phyloP scores from a whole-genome alignment of 805 yeast species.

The Nakazawaea ambrosiae region DNA sequence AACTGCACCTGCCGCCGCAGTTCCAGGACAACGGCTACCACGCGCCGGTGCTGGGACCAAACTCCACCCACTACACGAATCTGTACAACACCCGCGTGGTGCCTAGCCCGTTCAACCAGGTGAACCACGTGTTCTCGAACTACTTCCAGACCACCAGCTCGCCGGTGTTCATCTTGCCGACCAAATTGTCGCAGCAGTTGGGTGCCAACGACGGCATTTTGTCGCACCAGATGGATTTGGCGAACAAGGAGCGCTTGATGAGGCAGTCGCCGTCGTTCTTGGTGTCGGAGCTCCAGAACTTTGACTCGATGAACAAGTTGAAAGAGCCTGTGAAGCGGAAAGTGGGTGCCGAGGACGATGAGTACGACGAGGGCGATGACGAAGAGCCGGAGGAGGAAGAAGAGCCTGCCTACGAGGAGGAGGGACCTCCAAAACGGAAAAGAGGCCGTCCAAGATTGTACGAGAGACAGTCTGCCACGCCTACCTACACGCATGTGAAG shows the following conservation, averaged over 20 bases:
- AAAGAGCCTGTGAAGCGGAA: slow-evolving; percentile 2
- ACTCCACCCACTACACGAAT: slow-evolving; percentile 9
- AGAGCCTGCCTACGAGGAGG: no score
- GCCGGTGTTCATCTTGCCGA: slow-evolving; percentile 5
- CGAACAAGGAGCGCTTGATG: slow-evolving; percentile 10
- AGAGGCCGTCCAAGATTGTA: no score
- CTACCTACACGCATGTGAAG: no score
- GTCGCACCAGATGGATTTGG: slow-evolving; percentile 3
- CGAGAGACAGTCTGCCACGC: no score
- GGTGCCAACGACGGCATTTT: neutral
- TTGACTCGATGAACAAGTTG: slow-evolving; percentile 2
- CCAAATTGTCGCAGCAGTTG: slow-evolving; percentile 1
- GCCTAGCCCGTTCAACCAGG: slow-evolving; percentile 7
- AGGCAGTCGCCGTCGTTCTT: slow-evolving; percentile 4
- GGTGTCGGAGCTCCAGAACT: slow-evolving; percentile 6
- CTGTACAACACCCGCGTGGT: slow-evolving; percentile 5
- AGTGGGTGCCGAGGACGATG: slow-evolving; percentile 19
- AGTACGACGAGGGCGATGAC: slow-evolving; percentile 20
- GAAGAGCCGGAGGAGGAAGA: slow-evolving; percentile 15
- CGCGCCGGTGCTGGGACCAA: neutral
- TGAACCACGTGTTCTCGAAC: slow-evolving; percentile 4
- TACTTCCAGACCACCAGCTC: slow-evolving; percentile 6
- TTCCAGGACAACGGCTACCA: neutral
- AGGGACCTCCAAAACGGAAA: no score
- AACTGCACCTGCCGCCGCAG: neutral